phyloP scores from a whole-genome alignment of 1,284 basidiomycete genomes.

The Sanghuangporus sanghuang region DNA sequence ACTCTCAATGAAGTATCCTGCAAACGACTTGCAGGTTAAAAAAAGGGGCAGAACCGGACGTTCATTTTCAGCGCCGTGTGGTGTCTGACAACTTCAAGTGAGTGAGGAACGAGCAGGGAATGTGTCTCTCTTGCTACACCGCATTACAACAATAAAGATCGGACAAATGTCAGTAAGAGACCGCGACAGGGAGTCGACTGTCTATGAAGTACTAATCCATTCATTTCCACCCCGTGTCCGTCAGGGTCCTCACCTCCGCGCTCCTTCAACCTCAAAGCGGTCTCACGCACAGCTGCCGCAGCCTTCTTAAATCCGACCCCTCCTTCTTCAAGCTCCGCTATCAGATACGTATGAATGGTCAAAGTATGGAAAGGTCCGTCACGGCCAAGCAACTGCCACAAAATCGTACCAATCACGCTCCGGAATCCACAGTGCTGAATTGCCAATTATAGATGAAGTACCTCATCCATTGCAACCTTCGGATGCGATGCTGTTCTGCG shows the following conservation, averaged over 20 bases:
- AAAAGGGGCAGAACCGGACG: too few species aligned
- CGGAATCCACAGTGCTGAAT: slow-evolving; percentile 31
- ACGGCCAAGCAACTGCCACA: slow-evolving; percentile 30
- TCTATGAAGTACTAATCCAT: too few species aligned
- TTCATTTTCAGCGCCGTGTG: too few species aligned
- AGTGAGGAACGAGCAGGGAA: too few species aligned
- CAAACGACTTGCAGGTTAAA: too few species aligned
- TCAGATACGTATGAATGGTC: not conserved
- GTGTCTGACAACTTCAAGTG: too few species aligned
- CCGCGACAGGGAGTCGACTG: too few species aligned
- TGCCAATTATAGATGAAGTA: slow-evolving; percentile 30
- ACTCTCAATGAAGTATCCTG: too few species aligned
- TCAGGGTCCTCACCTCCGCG: not conserved
- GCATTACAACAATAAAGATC: too few species aligned
- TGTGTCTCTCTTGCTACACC: too few species aligned
- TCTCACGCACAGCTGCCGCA: not conserved
- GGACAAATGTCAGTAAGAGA: too few species aligned
- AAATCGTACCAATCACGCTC: slow-evolving; percentile 34
- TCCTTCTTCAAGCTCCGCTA: not conserved
- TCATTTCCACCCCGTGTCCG: not conserved
- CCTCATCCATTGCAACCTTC: slow-evolving; percentile 26
- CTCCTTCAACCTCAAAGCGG: not conserved
- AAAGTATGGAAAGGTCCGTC: slow-evolving; percentile 19
- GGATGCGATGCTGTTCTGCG: slow-evolving; percentile 8
- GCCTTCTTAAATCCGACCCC: not conserved